Evolutionary conservation across 2,329 filamentous ascomycete genomes (phyloP), one percentile per base, ranked within the genome.

Genomic region (Cordyceps sp.): DNA sequence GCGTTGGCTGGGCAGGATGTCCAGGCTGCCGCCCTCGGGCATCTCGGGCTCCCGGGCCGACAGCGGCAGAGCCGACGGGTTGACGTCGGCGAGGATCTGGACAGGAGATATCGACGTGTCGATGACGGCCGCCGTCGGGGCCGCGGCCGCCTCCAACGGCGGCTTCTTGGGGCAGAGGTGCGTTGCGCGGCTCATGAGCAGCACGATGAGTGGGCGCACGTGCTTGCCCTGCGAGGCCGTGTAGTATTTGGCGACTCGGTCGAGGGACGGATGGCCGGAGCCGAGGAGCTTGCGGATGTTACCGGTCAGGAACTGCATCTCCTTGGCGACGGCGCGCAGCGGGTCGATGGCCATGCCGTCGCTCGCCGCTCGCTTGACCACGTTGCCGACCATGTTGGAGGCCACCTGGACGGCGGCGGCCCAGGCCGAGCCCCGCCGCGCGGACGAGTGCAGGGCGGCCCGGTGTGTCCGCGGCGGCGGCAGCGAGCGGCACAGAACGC

Each of bases 221-320:
- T 96, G 90, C 62, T 98, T 98, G 39, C 90, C 90, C 63, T 96
- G 85, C 37, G 82, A 82, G 47, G 88, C 81, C 16, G 90, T 93
- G 55, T 98, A 98, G 64, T 98, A 98, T 58, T 98, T 98, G 32
- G 90, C 85, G 19, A 86, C 88, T 26, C 83, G 86, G 50, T 96
- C 90, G 37, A 98, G 69, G 29, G 86, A 85, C 1, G 90, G 90
- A 50, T 98, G 88, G 6, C 88, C 88, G 0, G 86, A 94, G 6
- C 88, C 88, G 13, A 96, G 63, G n/a, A 96, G 66, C 50, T 92
- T 81, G 38, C 83, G 71, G 55, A 96, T 93, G 47, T 96, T 93
- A 33, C 85, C 85, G 10, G 82, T 93, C 48, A 96, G 61, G 46
- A 86, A 92, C 57, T 93, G 90, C 76, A 98, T 83, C 64, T 96